Base-by-base conservation (phyloP, 2,329 filamentous ascomycete species). In the Ophiostoma quercus region DNA sequence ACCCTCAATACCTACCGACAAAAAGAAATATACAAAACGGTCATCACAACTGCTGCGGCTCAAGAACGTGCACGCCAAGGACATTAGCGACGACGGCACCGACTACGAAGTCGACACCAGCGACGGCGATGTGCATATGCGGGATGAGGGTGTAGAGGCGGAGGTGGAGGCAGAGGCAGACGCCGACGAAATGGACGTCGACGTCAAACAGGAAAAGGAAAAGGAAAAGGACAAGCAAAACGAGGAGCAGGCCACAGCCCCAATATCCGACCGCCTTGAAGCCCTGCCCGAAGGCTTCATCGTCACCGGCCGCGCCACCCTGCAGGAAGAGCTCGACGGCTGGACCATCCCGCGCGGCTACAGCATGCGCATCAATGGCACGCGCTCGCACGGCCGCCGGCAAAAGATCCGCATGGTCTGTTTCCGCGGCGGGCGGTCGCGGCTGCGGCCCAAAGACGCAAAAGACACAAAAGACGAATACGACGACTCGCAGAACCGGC, bases 331-430 rank as follows among this genome's bases (percentile, higher is more conserved):
- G 74, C 77, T 79, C 1, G 78, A 79, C 74, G 68, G 72, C 66
- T 79, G 75, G 75, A 79, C 78, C 29, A 75, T 79, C 25, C 77
- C 77, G 11, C 77, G 77, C 57, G 78, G 78, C 47, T 79, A 79
- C 74, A 78, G 77, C 73, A 78, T 79, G 78, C 78, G 78, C 72
- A 79, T 79, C 74, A 78, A 77, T 68, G 78, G 78, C 65, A 78
- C 77, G 47, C 78, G 78, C 16, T 77, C 77, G 41, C 76, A 77
- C 67, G 78, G 77, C 72, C 70, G 68, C 7, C 78, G 77, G 67
- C 77, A 77, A 71, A 79, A 79, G 72, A 78, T 79, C 68, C 77
- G 78, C 54, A 78, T 78, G 77, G 77, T 79, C 66, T 79, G 78
- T 71, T 79, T 78, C 73, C 77, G 78, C 32, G 78, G 77, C 68